Evolutionary conservation across 345 rosid species (phyloP).

Genomic region (Noccaea bulbosa): DNA sequence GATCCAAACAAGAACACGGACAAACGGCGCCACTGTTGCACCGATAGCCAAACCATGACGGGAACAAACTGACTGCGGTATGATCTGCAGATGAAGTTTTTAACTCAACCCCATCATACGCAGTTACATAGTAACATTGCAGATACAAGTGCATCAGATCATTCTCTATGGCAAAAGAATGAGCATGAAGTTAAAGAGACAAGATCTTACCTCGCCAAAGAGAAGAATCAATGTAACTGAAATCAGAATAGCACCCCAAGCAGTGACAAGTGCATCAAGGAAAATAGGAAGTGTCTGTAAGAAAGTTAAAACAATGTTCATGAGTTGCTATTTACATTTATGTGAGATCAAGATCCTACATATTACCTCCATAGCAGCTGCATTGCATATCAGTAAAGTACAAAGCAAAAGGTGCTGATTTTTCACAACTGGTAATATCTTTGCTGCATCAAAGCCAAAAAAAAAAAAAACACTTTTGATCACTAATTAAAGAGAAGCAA

Average conservation of each 20-base stretch:
- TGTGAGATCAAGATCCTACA: not conserved
- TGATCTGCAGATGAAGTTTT: slow-evolving; percentile 52
- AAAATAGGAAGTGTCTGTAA: slow-evolving; percentile 86
- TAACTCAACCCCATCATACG: not conserved
- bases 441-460: slow-evolving; percentile 48
- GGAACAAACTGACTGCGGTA: slow-evolving; percentile 90
- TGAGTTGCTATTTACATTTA: too few species aligned
- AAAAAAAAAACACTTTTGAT: not conserved
- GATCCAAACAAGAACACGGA: slow-evolving; percentile 75
- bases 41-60: slow-evolving; percentile 88
- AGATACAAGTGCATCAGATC: not conserved
- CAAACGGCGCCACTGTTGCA: slow-evolving; percentile 72
- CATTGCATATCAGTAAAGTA: slow-evolving; percentile 87
- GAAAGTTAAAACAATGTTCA: not conserved
- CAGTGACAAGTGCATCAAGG: slow-evolving; percentile 69
- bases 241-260: slow-evolving; percentile 82
- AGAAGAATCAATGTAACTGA: slow-evolving; percentile 87
- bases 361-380: slow-evolving; percentile 94
- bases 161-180: not conserved
- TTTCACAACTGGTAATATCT: slow-evolving; percentile 80
- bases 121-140: not conserved
- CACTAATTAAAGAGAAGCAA: not conserved
- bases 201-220: slow-evolving; percentile 74
- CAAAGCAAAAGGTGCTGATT: slow-evolving; percentile 90
- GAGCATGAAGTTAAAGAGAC: not conserved